Evolutionary conservation across 768 basidiomycete genomes (phyloP).

Genomic region (Arthromyces matolae): DNA sequence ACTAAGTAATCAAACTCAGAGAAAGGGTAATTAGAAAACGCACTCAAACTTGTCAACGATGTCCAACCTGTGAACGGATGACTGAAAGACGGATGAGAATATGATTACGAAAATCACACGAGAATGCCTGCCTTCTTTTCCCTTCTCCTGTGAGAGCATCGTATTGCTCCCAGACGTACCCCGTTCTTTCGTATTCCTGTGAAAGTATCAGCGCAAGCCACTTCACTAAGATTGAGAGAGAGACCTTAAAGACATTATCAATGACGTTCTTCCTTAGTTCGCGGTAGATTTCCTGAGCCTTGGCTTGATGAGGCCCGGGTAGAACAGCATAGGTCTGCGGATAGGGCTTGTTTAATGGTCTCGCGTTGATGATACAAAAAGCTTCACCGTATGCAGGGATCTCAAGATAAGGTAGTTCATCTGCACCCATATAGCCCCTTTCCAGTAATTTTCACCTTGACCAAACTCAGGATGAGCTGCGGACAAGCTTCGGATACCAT

Average conservation of each 20-base stretch:
- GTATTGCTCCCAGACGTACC: conserved; percentile 98
- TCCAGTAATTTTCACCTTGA: conserved; percentile 95
- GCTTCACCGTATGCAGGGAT: conserved; percentile 68
- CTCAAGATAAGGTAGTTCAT: conserved; percentile 92
- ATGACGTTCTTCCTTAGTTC: conserved; percentile 81
- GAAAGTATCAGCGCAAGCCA: neutral
- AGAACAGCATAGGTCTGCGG: conserved; percentile 69
- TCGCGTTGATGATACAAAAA: neutral
- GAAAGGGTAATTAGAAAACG: conserved; percentile 30
- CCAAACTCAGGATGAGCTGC: conserved; percentile 89
- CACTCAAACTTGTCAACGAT: conserved; percentile 82
- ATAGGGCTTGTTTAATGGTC: neutral
- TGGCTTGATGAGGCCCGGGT: conserved; percentile 76
- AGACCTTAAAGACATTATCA: conserved; percentile 69
- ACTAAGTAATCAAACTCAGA: neutral
- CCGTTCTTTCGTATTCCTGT: conserved; percentile 88
- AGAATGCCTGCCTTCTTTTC: conserved; percentile 62
- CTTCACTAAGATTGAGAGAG: neutral
- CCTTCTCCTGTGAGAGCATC: conserved; percentile 82
- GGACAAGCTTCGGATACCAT: conserved; percentile 85
- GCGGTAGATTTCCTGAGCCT: conserved; percentile 73
- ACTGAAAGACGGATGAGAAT: conserved; percentile 35
- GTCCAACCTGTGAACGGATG: conserved; percentile 99
- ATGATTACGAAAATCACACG: neutral
- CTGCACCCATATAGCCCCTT: conserved; percentile 94